Evolutionary conservation across 306 rosid genomes (phyloP).

Genomic region (Sicyos baderoa): DNA sequence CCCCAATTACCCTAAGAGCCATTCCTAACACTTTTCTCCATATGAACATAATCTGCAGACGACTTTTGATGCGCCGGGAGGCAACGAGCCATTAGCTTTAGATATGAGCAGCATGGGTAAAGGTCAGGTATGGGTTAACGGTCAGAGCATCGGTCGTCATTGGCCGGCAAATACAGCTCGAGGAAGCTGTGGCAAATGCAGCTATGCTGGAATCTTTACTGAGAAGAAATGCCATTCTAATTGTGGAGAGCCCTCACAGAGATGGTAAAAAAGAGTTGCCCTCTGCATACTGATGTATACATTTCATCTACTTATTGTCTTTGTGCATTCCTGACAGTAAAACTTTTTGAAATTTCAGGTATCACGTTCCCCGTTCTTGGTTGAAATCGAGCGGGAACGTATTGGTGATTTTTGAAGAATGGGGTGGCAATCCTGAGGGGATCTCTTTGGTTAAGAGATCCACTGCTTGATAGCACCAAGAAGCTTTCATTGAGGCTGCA

Average conservation of each 20-base stretch:
- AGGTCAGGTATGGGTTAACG: slow-evolving; percentile 85
- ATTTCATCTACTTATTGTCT: not conserved
- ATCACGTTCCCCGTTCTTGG: slow-evolving; percentile 90
- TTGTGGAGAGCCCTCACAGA: slow-evolving; percentile 79
- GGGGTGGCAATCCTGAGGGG: slow-evolving; percentile 73
- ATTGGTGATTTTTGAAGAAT: slow-evolving; percentile 79
- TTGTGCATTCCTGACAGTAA: no score
- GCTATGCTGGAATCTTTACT: slow-evolving; percentile 59
- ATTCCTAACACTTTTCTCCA: no score
- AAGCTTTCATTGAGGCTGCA: slow-evolving; percentile 51
- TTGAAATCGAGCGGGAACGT: slow-evolving; percentile 50
- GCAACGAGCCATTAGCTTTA: slow-evolving; percentile 70
- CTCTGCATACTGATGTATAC: not conserved
- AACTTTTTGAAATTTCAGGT: slow-evolving; percentile 42
- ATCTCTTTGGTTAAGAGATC: slow-evolving; percentile 66
- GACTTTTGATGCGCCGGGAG: slow-evolving; percentile 54
- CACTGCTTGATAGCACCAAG: slow-evolving; percentile 43
- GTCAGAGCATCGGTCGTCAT: slow-evolving; percentile 81
- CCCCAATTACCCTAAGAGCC: no score
- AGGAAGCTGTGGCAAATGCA: slow-evolving; percentile 51
- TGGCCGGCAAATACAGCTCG: slow-evolving; percentile 63
- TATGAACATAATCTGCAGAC: slow-evolving; percentile 33
- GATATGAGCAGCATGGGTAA: slow-evolving; percentile 95
- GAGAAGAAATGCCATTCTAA: slow-evolving; percentile 53
- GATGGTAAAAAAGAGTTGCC: slow-evolving; percentile 49